phyloP scores from a whole-genome alignment of 2,329 filamentous ascomycete species.

The Aureobasidium leucospermi region DNA sequence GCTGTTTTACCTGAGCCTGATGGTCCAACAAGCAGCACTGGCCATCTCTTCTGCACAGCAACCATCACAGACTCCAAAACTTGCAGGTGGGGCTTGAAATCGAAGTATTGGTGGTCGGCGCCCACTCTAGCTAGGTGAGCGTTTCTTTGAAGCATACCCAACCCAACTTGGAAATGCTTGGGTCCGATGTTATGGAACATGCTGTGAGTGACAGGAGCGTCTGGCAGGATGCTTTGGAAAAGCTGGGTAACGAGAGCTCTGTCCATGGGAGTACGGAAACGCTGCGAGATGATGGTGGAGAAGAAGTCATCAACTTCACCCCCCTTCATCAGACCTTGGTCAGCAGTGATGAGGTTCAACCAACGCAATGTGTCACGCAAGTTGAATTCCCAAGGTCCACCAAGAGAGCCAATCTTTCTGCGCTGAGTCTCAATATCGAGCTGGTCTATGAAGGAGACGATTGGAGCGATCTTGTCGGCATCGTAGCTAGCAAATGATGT shows the following conservation, averaged over 20 bases:
- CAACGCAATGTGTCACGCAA: conserved; percentile 83
- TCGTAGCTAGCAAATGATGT: conserved; percentile 65
- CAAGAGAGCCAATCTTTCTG: conserved; percentile 47
- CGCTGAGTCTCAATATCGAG: conserved; percentile 62
- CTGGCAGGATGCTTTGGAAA: conserved; percentile 58
- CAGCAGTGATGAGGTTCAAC: conserved; percentile 63
- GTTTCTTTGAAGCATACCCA: conserved; percentile 62
- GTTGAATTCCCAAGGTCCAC: conserved; percentile 93
- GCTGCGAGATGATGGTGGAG: conserved; percentile 73
- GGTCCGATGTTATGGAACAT: conserved; percentile 66
- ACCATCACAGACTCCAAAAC: conserved; percentile 82
- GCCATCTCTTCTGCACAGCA: conserved; percentile 78
- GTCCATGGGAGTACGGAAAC: conserved; percentile 71
- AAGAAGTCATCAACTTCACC: conserved; percentile 65
- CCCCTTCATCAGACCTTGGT: conserved; percentile 53
- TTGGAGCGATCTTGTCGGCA: conserved; percentile 49
- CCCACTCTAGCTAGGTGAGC: not conserved
- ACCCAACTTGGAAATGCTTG: conserved; percentile 66
- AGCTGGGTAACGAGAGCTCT: conserved; percentile 56
- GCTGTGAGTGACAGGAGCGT: conserved; percentile 37
- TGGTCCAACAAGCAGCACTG: conserved; percentile 78
- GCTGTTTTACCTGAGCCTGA: conserved; percentile 83
- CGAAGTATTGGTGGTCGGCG: not conserved
- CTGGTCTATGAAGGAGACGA: conserved; percentile 75
- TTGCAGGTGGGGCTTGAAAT: conserved; percentile 47